Conservation (phyloP, 768 basidiomycete species). For the Agrocybe praecox region DNA sequence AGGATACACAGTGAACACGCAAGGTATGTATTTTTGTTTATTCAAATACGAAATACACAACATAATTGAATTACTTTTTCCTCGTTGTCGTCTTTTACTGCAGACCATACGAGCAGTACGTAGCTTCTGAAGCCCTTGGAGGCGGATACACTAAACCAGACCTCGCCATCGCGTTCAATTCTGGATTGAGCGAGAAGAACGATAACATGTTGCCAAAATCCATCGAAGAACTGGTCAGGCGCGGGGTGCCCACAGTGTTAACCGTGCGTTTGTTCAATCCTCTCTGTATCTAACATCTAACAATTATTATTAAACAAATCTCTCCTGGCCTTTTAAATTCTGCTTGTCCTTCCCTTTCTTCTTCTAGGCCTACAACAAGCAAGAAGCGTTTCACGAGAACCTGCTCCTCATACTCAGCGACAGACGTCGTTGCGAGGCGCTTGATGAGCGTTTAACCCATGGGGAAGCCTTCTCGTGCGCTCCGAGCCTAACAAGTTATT, state of each 20-base stretch:
- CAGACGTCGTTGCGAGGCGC: conserved; percentile 21
- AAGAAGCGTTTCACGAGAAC: conserved; percentile 28
- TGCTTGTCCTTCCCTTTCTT: neutral
- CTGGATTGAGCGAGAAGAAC: neutral
- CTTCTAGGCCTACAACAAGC: conserved; percentile 27
- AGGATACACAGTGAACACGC: too few species aligned
- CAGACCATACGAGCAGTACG: conserved; percentile 29
- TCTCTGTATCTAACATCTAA: too few species aligned
- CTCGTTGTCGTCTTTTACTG: too few species aligned
- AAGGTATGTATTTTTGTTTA: too few species aligned
- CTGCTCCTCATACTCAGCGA: conserved; percentile 12
- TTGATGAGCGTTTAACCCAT: conserved; percentile 29
- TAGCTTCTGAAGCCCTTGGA: neutral
- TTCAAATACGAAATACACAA: too few species aligned
- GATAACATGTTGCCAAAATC: neutral
- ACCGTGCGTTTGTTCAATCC: neutral
- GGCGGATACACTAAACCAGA: neutral
- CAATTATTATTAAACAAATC: too few species aligned
- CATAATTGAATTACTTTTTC: too few species aligned
- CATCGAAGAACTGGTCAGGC: neutral
- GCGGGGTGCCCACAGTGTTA: conserved; percentile 2
- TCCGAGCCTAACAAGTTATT: conserved; percentile 27
- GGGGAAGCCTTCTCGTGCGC: conserved; percentile 28
- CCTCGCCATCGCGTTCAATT: conserved; percentile 9
- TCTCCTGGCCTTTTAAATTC: too few species aligned